Base-by-base conservation (phyloP, 805 yeast species). In the Metschnikowia gruessii region DNA sequence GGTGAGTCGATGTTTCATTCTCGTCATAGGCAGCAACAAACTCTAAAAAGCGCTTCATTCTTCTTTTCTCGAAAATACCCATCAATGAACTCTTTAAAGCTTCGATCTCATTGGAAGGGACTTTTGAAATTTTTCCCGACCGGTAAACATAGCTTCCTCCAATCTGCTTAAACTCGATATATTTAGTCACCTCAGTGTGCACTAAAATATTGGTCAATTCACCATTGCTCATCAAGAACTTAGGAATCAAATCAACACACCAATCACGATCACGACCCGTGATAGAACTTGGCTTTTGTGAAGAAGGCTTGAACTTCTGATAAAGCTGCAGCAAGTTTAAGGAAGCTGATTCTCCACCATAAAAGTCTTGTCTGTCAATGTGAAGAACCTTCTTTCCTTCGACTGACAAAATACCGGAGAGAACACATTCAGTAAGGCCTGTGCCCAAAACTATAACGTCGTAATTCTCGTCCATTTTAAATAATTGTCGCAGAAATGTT, bases 321-420 rank as follows among this genome's bases (percentile, higher is more conserved):
- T 87, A 94, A 53, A 74, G 64, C 61, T 79, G 83, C 41, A 82
- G 72, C 55, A 88, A 73, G 58, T 85, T 85, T 59, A 89, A 77
- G 6, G 95, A 87, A 13, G 96, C 95, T 49, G 90, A 81, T 65
- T 88, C 96, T 37, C 86, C 99, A 42, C 99, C 99, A 57, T 94
- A 94, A 64, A 90, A 95, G 64, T 89, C 95, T 68, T 94, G 97
- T 59, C 90, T 84, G 66, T 94, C 99, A 52, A 94, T 90, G 69
- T 94, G 99, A 46, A 94, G 77, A 7, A 94, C 98, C 63, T 94
- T 94, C 75, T 94, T 92, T 52, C 98, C 98, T 62, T 94, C 98
- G n/a, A 92, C 96, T 9, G 97, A 89, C 38, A 94, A 76, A 43
- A 94, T 70, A 3, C 99, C 99, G 1, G 97, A 89, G 37, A 94